Base-by-base conservation (phyloP, 495 filamentous ascomycete species). In the Parathielavia appendiculata region DNA sequence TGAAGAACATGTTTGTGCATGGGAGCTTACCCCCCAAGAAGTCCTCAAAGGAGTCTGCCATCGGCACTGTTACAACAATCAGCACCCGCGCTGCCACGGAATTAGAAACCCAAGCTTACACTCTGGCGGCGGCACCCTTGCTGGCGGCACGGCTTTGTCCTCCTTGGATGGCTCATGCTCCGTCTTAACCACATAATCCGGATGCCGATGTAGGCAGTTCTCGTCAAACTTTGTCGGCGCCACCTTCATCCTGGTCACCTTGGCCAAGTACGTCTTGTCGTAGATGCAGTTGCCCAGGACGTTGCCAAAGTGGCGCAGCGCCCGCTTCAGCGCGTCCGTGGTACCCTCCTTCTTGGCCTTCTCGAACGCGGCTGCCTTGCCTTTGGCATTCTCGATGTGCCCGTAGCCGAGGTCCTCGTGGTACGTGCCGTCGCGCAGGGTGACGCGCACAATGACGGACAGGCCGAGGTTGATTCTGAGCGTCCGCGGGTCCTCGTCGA, bases 301-400 rank as follows among this genome's bases (percentile, higher is more conserved):
- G 66, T 98, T 98, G 44, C 93, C 93, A 73, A 98, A 98, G 58
- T 86, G 96, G 26, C 92, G 82, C 61, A 98, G 70, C 11, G 95
- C 82, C 56, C 93, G 81, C 73, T 98, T 98, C 60, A 97, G 72
- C 0, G 82, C 92, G 77, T 98, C 93, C 20, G 93, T 97, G 19
- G 91, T 95, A 6, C 89, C 95, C 74, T 97, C 91, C 69, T 98
- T 98, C 75, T 97, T 97, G 1, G 92, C 90, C 70, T 97, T 97
- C 70, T 97, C 92, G 65, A 96, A 97, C 2, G 91, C 92, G 8
- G 88, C 84, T 0, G 91, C 92, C 74, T 97, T 97, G 26, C 87
- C 86, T 72, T 95, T 96, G 72, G 85, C 89, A 62, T 97, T 98
- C 69, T 97, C 92, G 52, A 93, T 95, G 59, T 91, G 85, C 4